Evolutionary conservation across 768 basidiomycete genomes (phyloP).

Genomic region (Mycena latifolia): DNA sequence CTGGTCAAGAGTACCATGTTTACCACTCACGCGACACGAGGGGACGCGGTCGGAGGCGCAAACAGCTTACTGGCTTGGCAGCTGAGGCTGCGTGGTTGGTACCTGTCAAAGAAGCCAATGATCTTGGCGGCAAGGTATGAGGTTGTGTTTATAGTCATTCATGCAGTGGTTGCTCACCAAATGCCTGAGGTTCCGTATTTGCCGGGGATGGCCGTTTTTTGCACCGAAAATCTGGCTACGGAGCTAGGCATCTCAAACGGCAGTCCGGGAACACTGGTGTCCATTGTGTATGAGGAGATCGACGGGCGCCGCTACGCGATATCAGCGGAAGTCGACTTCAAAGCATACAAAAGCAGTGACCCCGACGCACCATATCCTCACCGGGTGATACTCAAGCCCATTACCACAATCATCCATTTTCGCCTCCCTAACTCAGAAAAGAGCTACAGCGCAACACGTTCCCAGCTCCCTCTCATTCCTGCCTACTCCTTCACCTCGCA

Average conservation of each 20-base stretch:
- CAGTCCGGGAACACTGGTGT: conserved; percentile 21
- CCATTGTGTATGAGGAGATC: conserved; percentile 15
- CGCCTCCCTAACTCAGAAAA: conserved; percentile 13
- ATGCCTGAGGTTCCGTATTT: conserved; percentile 16
- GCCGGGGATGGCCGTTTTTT: conserved; percentile 29
- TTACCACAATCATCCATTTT: conserved; percentile 14
- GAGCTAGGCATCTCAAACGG: conserved; percentile 31
- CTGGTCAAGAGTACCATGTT: conserved; percentile 14
- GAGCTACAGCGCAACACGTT: conserved; percentile 22
- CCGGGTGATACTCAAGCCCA: conserved; percentile 18
- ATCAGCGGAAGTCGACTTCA: conserved; percentile 26
- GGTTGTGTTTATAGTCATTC: background rate
- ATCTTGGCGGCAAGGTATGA: conserved; percentile 9
- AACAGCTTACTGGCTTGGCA: conserved; percentile 4
- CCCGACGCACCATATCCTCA: conserved; percentile 10
- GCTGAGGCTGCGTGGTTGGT: conserved; percentile 2
- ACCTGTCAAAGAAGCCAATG: conserved; percentile 12
- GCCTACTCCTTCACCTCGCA: conserved; percentile 4
- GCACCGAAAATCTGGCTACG: conserved; percentile 25
- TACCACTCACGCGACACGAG: conserved; percentile 22
- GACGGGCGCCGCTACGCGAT: conserved; percentile 21
- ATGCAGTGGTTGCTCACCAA: background rate
- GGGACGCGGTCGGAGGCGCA: background rate
- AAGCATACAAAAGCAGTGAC: conserved; percentile 4
- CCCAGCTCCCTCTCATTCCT: conserved; percentile 30